These are phyloP conservation scores for Brettanomyces anomalus DNA, from an alignment of 805 yeast species.

Conservation along the genomic window DNA sequence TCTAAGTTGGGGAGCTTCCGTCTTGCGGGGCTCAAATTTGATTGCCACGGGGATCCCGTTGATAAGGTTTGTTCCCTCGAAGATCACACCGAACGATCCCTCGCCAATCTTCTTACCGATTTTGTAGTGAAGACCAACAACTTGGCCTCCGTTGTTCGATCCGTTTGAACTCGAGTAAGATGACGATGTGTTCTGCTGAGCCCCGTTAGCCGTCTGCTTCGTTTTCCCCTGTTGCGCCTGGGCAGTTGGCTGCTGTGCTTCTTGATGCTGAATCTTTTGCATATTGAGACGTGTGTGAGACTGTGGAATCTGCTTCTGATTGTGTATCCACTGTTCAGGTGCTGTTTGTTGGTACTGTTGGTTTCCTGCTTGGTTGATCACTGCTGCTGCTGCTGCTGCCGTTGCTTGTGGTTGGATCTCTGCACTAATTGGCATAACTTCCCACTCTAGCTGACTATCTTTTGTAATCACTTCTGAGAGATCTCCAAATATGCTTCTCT, in stretches of 20 bases:
- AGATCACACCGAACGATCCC: slow-evolving; percentile 96
- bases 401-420: slow-evolving; percentile 20
- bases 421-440: slow-evolving; percentile 18
- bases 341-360: slow-evolving; percentile 10
- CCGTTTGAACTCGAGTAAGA: slow-evolving; percentile 11
- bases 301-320: neutral
- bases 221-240: neutral
- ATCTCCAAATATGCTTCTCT: no score
- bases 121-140: slow-evolving; percentile 91
- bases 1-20: slow-evolving; percentile 94
- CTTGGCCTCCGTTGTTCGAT: slow-evolving; percentile 36
- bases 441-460: no score
- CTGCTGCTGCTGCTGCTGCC: slow-evolving; percentile 28
- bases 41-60: slow-evolving; percentile 93
- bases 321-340: slow-evolving; percentile 3
- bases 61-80: slow-evolving; percentile 89
- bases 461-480: no score
- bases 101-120: slow-evolving; percentile 98
- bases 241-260: neutral
- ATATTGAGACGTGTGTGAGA: neutral
- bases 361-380: slow-evolving; percentile 8
- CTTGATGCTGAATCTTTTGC: neutral
- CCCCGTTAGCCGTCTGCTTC: neutral
- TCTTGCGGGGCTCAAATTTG: slow-evolving; percentile 92
- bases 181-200: slow-evolving; percentile 2